phyloP scores from a whole-genome alignment of 306 rosid genomes.

The Dalbergia oliveri region DNA sequence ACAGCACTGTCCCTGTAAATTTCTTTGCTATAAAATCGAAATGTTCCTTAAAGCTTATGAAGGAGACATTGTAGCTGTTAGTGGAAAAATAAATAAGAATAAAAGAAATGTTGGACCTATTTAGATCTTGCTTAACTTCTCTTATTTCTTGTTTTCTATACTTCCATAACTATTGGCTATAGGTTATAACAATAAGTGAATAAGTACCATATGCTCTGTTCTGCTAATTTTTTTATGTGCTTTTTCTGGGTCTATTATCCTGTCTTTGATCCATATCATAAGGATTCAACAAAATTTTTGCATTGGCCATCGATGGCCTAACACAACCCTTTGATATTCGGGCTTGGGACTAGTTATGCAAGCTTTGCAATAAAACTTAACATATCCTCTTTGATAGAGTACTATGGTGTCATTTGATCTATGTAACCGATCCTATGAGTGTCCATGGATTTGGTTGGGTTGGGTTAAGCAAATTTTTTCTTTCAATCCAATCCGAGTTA shows the following conservation, averaged over 20 bases:
- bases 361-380: too few species aligned
- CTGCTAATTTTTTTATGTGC: slow-evolving; percentile 10
- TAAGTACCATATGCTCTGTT: slow-evolving; percentile 24
- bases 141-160: slow-evolving; percentile 21
- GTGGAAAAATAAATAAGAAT: background rate
- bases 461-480: too few species aligned
- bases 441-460: too few species aligned
- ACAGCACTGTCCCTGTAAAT: background rate
- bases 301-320: too few species aligned
- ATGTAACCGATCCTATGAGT: too few species aligned
- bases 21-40: slow-evolving; percentile 15
- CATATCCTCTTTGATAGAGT: too few species aligned
- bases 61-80: background rate
- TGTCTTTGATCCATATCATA: too few species aligned
- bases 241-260: background rate
- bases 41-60: slow-evolving; percentile 5
- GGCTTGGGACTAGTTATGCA: too few species aligned
- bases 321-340: too few species aligned
- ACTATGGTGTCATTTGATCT: too few species aligned
- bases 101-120: slow-evolving; percentile 9
- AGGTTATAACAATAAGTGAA: background rate
- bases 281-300: too few species aligned
- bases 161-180: background rate
- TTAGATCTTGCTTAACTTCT: slow-evolving; percentile 3
- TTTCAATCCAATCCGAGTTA: too few species aligned